Evolutionary conservation across 306 rosid species (phyloP), one percentile per base, ranked within the genome.

Genomic region (Medicago lupulina): DNA sequence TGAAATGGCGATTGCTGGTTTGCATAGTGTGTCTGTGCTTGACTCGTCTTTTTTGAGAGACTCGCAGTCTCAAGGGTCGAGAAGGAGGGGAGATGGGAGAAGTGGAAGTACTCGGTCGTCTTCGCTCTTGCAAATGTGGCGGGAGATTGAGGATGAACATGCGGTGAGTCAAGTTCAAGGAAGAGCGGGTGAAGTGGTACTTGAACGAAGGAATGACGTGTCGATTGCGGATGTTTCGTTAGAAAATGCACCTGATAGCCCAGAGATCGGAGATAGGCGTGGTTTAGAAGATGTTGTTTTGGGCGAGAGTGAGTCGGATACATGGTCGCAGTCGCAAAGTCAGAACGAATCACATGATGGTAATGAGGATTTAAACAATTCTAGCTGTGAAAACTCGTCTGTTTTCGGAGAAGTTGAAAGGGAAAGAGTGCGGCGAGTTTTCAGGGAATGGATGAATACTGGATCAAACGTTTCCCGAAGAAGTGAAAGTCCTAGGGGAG

Each of bases 1-100:
- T 25, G 44, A 76, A 51, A 95, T 95, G 99, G 99, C 99, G 71
- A 85, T 92, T 88, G 97, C 97, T 83, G 97, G 97, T 84, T 67
- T 88, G 76, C 97, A 85, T 61, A 87, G 86, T 77, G 90, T 89
- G 77, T 88, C 97, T 73, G 92, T 92, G 83, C 90, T 88, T 1
- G 97, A 95, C 38, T 82, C 99, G 66, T 79, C 93, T 50, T 88
- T 95, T 70, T 83, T 86, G 49, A 87, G 97, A 82, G 95, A 88
- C 13, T 87, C 99, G 59, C 97, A 79, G 67, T 75, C 96, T 69
- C 92, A 87, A 60, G 79, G 87, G 8, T 87, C 97, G 49, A 81
- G 89, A 50, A 83, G 69, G 76, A 75, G 74, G n/a, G 85, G 82
- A 3, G 86, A 89, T 71, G 97, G 91, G 61, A 83, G 87, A 43